Conservation (phyloP, 2,329 filamentous ascomycete genomes). For the Ceratocystis alfenasii region DNA sequence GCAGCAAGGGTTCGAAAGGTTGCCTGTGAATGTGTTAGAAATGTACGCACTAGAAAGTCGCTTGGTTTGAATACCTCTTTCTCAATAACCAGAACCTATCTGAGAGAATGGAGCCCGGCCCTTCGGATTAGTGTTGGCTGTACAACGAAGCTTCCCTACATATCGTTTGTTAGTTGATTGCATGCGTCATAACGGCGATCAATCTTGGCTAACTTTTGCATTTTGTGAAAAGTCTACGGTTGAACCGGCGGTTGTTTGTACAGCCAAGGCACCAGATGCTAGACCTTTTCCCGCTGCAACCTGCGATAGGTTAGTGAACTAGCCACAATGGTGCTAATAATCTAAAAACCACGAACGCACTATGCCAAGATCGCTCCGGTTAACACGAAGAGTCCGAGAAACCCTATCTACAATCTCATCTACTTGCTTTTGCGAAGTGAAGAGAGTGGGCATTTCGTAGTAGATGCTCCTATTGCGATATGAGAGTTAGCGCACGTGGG, state of each 20-base stretch:
- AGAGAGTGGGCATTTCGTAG: conserved; percentile 63
- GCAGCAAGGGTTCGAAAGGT: conserved; percentile 57
- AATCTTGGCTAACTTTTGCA: conserved; percentile 27
- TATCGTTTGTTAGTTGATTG: background rate
- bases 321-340: background rate
- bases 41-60: conserved; percentile 22
- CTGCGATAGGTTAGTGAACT: conserved; percentile 32
- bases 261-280: conserved; percentile 45
- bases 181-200: too few relatives aligned
- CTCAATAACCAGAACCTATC: conserved; percentile 64
- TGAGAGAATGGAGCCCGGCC: conserved; percentile 38
- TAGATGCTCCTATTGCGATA: conserved; percentile 53
- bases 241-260: conserved; percentile 37
- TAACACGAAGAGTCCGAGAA: conserved; percentile 54
- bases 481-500: background rate
- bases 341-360: conserved; percentile 32
- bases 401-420: conserved; percentile 64
- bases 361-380: conserved; percentile 56
- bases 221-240: conserved; percentile 27
- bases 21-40: conserved; percentile 40
- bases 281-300: conserved; percentile 64
- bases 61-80: conserved; percentile 49
- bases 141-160: conserved; percentile 51
- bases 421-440: conserved; percentile 55
- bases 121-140: conserved; percentile 36